Evolutionary conservation across 1,284 basidiomycete species (phyloP).

Genomic region (Phaffia rhodozyma): DNA sequence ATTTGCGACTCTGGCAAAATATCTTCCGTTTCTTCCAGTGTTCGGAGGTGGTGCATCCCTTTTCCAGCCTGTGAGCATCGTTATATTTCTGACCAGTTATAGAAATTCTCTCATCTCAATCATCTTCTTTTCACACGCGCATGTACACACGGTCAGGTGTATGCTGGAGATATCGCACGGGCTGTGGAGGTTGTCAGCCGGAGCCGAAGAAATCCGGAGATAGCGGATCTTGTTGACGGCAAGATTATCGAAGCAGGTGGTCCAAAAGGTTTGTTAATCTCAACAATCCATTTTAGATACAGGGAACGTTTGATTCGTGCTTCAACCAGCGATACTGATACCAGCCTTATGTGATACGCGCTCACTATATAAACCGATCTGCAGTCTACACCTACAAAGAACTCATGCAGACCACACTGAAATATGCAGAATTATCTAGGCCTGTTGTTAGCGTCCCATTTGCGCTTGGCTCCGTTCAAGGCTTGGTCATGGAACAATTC

Average conservation of each 20-base stretch:
- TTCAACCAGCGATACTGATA: not conserved
- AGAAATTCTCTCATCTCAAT: too few species aligned
- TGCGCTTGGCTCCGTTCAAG: constrained; percentile 49
- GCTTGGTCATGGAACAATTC: constrained; percentile 47
- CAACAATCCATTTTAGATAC: not conserved
- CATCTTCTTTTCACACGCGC: too few species aligned
- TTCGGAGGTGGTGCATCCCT: constrained; percentile 52
- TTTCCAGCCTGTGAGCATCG: constrained; percentile 42
- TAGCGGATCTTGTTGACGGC: constrained; percentile 40
- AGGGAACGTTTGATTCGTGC: too few species aligned
- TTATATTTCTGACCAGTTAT: not conserved
- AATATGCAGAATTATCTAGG: constrained; percentile 42
- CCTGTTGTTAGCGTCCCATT: constrained; percentile 53
- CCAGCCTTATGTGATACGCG: not conserved
- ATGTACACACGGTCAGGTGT: constrained; percentile 40
- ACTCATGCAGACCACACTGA: constrained; percentile 50
- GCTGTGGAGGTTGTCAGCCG: constrained; percentile 49
- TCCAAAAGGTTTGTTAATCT: constrained; percentile 43
- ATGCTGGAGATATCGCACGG: constrained; percentile 50
- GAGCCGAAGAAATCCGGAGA: constrained; percentile 32
- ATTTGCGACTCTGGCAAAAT: constrained; percentile 47
- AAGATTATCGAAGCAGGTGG: constrained; percentile 57
- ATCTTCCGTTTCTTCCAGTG: constrained; percentile 55
- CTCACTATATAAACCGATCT: not conserved
- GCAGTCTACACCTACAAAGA: constrained; percentile 53